These are phyloP conservation scores for Rhytidiadelphus loreus DNA, from an alignment of 225 moss, liverwort and hornwort species.

Conservation along the genomic window DNA sequence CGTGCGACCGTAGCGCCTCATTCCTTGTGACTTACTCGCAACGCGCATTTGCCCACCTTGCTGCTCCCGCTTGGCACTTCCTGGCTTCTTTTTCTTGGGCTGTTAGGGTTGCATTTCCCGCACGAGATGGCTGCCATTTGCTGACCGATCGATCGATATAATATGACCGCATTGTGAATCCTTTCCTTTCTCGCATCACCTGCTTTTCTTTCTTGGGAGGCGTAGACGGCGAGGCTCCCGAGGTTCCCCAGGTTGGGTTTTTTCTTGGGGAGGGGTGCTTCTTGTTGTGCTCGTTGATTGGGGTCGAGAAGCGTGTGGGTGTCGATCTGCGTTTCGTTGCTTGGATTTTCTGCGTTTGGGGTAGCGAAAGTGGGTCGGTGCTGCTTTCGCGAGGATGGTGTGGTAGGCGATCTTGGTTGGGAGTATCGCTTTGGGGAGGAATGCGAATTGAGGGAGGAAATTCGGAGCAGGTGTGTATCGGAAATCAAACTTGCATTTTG, in stretches of 20 bases:
- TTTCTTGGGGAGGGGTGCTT: background rate
- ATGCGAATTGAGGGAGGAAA: background rate
- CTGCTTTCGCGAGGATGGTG: background rate
- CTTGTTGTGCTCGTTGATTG: background rate
- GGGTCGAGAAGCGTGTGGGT: background rate
- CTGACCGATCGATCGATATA: background rate
- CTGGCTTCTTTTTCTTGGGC: background rate
- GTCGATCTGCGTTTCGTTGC: background rate
- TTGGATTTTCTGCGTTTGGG: background rate
- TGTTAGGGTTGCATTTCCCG: background rate
- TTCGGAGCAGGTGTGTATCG: background rate
- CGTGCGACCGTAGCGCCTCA: background rate
- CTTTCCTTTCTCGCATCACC: background rate
- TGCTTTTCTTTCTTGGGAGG: background rate
- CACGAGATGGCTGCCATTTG: background rate
- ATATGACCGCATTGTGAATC: background rate
- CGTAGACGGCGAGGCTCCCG: background rate
- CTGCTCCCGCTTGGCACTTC: background rate
- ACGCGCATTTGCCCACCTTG: background rate
- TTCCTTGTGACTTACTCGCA: background rate
- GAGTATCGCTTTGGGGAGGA: background rate
- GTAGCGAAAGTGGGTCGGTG: background rate
- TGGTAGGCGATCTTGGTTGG: background rate
- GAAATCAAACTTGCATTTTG: background rate
- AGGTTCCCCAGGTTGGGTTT: background rate